A percentile compares a stretch with the other conserved stretches of the same genome.
These are phyloP conservation scores for Boletellus sp. DNA, from an alignment of 768 basidiomycete genomes.

Conservation along the genomic window DNA sequence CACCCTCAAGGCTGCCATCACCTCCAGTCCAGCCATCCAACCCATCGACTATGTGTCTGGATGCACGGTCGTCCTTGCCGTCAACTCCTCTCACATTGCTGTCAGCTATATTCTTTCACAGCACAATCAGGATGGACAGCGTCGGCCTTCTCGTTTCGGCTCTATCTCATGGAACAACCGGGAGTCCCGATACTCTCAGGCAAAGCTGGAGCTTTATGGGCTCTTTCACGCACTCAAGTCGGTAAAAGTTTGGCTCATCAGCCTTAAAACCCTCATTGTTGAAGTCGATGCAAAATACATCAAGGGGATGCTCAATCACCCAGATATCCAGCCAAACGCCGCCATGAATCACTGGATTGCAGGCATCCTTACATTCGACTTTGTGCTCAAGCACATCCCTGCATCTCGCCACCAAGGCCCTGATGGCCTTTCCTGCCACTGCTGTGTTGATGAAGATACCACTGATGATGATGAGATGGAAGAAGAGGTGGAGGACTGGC, in stretches of 20 bases:
- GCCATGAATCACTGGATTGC: slow-evolving; percentile 30
- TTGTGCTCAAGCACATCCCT: slow-evolving; percentile 31
- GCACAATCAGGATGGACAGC: slow-evolving; percentile 7
- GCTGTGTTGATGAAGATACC: slow-evolving; percentile 13
- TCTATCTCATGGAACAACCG: slow-evolving; percentile 35
- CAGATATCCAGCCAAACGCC: slow-evolving; percentile 31
- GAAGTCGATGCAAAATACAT: slow-evolving; percentile 41
- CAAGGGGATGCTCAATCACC: slow-evolving; percentile 37
- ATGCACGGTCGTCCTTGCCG: slow-evolving; percentile 7
- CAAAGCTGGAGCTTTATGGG: slow-evolving; percentile 30
- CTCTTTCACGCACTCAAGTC: slow-evolving; percentile 23
- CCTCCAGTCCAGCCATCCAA: background rate
- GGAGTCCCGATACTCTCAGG: slow-evolving; percentile 11
- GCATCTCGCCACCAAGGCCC: slow-evolving; percentile 20
- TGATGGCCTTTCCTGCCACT: slow-evolving; percentile 29
- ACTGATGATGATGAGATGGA: slow-evolving; percentile 16
- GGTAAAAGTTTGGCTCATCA: slow-evolving; percentile 27
- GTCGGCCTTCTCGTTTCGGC: slow-evolving; percentile 33
- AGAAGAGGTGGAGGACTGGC: background rate
- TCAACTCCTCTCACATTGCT: slow-evolving; percentile 32
- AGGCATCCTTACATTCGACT: slow-evolving; percentile 29
- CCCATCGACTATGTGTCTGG: slow-evolving; percentile 12
- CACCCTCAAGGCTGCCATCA: slow-evolving; percentile 20
- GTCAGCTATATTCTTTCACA: slow-evolving; percentile 36
- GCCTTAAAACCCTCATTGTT: slow-evolving; percentile 31